Conservation (phyloP, 768 basidiomycete genomes). For the Podaxis sp. region DNA sequence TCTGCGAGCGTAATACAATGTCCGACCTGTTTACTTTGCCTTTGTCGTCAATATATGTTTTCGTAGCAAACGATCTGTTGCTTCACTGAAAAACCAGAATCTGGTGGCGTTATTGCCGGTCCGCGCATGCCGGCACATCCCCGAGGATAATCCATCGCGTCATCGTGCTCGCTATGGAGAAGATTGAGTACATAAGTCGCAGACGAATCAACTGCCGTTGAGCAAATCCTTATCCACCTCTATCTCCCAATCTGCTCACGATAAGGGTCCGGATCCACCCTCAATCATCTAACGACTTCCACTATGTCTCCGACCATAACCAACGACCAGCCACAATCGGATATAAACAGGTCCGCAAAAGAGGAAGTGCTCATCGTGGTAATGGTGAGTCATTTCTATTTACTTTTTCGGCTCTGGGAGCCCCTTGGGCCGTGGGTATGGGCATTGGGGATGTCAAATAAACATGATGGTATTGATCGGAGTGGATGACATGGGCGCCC, state of each 20-base stretch:
- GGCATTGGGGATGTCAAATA: background rate
- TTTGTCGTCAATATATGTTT: background rate
- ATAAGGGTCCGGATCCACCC: too few relatives aligned
- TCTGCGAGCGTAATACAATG: background rate
- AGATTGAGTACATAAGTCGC: too few relatives aligned
- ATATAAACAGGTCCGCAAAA: background rate
- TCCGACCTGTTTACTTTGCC: background rate
- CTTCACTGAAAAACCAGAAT: background rate
- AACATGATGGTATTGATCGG: conserved; percentile 1
- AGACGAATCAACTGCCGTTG: too few relatives aligned
- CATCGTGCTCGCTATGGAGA: background rate
- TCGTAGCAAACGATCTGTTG: background rate
- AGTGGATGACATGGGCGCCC: background rate
- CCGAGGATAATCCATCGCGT: conserved; percentile 8
- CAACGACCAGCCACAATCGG: conserved; percentile 1
- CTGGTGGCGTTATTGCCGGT: background rate
- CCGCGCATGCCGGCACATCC: conserved; percentile 2
- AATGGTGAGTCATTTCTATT: conserved; percentile 38
- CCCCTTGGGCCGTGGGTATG: background rate
- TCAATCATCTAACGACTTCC: background rate
- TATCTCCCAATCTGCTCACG: too few relatives aligned
- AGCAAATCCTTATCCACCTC: too few relatives aligned
- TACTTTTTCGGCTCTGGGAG: background rate
- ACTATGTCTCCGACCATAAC: background rate
- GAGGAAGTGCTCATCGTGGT: conserved; percentile 40